A percentile compares a stretch with the other conserved stretches of the same genome.
phyloP scores from a whole-genome alignment of 2,329 filamentous ascomycete species.

The Myrmaecium sp. region DNA sequence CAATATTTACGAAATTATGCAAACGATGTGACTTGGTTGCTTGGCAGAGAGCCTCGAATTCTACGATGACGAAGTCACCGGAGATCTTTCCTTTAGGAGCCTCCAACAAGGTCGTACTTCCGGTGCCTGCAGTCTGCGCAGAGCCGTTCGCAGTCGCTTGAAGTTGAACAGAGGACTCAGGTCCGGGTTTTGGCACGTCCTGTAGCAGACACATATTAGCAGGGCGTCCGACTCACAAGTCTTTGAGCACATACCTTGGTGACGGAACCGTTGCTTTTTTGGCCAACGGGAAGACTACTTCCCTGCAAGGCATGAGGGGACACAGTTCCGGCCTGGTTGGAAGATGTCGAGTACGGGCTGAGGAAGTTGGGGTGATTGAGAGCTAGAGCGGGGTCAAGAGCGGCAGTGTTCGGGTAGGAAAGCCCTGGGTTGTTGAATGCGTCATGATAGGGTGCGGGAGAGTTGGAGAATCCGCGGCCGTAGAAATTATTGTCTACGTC shows the following conservation, averaged over 20 bases:
- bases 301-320: slow-evolving; percentile 6
- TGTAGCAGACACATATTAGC: too few relatives aligned
- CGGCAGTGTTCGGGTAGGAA: slow-evolving; percentile 4
- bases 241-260: slow-evolving; percentile 5
- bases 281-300: too few relatives aligned
- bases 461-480: slow-evolving; percentile 8
- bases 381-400: slow-evolving; percentile 7
- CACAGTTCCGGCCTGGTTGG: slow-evolving; percentile 4
- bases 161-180: background rate
- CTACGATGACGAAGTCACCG: slow-evolving; percentile 25
- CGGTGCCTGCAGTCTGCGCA: background rate
- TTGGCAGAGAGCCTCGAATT: slow-evolving; percentile 22
- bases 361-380: slow-evolving; percentile 4
- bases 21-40: slow-evolving; percentile 27
- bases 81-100: slow-evolving; percentile 16
- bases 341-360: slow-evolving; percentile 1
- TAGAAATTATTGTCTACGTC: slow-evolving; percentile 7
- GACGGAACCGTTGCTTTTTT: too few relatives aligned
- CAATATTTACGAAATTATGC: slow-evolving; percentile 27
- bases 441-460: slow-evolving; percentile 5
- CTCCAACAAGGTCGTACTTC: too few relatives aligned
- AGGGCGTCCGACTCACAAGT: too few relatives aligned
- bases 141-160: background rate
- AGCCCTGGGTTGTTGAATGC: slow-evolving; percentile 1
- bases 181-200: background rate